Conservation (phyloP, 768 basidiomycete genomes). For the Auricularia sp. region DNA sequence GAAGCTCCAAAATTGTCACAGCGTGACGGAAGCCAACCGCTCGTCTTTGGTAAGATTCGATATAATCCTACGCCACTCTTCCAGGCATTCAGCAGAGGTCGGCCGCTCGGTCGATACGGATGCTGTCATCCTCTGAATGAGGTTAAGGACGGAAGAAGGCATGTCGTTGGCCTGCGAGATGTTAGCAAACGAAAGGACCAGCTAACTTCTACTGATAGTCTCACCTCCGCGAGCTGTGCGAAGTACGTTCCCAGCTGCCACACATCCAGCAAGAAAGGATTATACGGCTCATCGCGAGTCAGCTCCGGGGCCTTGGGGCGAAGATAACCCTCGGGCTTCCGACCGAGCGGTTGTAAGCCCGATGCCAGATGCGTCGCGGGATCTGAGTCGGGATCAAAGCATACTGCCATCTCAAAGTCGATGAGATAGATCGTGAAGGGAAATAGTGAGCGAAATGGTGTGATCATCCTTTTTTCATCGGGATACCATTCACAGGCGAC, state of each 20-base stretch:
- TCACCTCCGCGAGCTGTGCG: background rate
- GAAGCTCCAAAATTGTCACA: no score
- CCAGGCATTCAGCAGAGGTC: background rate
- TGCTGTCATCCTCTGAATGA: background rate
- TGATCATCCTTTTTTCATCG: background rate
- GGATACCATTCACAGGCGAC: background rate
- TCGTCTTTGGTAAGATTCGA: no score
- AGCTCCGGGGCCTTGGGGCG: background rate
- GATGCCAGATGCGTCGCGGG: background rate
- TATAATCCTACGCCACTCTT: no score
- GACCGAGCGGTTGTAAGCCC: background rate
- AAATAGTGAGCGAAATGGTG: background rate
- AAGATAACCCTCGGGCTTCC: background rate
- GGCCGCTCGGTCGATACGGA: background rate
- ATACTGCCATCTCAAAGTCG: background rate
- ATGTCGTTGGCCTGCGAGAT: background rate
- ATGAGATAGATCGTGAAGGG: background rate
- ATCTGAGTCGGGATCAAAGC: background rate
- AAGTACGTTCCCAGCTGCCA: background rate
- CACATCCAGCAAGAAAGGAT: background rate
- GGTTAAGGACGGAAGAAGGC: background rate
- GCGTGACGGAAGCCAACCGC: no score
- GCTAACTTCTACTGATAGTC: no score
- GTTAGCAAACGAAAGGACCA: background rate
- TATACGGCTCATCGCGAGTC: background rate